Percentiles rank a stretch among this genome's conserved stretches.
Evolutionary conservation across 2,329 filamentous ascomycete species (phyloP).

Genomic region (Diaporthe aspalathi): DNA sequence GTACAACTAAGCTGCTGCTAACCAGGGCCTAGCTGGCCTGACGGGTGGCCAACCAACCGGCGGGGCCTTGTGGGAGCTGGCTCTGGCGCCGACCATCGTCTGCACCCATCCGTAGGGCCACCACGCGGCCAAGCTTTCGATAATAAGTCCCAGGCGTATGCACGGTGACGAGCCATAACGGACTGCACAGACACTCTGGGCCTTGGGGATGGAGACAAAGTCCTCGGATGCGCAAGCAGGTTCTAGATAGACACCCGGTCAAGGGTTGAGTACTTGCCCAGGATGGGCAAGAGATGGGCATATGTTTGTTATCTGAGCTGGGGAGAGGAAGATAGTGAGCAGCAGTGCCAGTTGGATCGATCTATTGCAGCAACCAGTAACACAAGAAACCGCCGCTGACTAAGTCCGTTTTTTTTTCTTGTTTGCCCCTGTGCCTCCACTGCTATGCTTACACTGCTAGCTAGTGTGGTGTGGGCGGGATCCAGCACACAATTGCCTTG

Average conservation of each 20-base stretch:
- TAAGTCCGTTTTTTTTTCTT: background rate
- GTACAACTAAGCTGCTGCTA: background rate
- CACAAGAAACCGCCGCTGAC: background rate
- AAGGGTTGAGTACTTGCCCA: too few relatives aligned
- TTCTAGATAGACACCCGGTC: too few relatives aligned
- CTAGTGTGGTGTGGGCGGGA: background rate
- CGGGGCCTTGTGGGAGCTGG: background rate
- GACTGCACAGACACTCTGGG: too few relatives aligned
- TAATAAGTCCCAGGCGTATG: background rate
- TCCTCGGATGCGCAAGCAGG: background rate
- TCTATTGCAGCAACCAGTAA: background rate
- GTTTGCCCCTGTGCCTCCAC: background rate
- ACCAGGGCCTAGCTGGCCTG: conserved; percentile 1
- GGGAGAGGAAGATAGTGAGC: too few relatives aligned
- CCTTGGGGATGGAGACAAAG: too few relatives aligned
- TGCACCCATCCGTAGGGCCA: background rate
- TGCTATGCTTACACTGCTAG: too few relatives aligned
- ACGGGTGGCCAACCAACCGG: background rate
- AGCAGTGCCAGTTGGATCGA: too few relatives aligned
- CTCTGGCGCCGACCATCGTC: conserved; percentile 15
- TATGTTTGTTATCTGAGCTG: too few relatives aligned
- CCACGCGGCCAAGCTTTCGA: background rate
- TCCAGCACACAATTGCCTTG: background rate
- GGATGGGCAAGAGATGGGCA: too few relatives aligned
- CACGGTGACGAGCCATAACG: background rate